phyloP scores from a whole-genome alignment of 2,329 filamentous ascomycete genomes.

The Calonectria pseudoturangicola region DNA sequence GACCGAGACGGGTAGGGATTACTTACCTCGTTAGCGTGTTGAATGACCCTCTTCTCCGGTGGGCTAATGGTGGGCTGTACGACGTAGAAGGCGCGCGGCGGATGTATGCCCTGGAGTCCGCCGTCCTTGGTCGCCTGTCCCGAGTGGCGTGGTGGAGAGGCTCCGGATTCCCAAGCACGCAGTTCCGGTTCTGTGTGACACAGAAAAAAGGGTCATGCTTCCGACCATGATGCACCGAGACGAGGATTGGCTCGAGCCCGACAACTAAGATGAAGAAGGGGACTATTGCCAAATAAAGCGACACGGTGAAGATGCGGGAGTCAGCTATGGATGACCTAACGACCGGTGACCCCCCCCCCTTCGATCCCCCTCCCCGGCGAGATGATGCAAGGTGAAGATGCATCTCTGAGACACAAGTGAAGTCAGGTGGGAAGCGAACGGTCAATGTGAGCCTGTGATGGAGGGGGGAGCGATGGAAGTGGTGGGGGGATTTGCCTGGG shows the following conservation, averaged over 20 bases:
- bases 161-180: slow-evolving; percentile 15
- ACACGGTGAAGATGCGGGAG: slow-evolving; percentile 8
- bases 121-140: slow-evolving; percentile 11
- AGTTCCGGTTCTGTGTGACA: slow-evolving; percentile 14
- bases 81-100: slow-evolving; percentile 22
- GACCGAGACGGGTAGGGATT: slow-evolving; percentile 16
- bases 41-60: slow-evolving; percentile 20
- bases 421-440: slow-evolving; percentile 27
- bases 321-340: slow-evolving; percentile 16
- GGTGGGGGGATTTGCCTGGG: slow-evolving; percentile 21
- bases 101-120: slow-evolving; percentile 11
- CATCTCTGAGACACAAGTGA: slow-evolving; percentile 29
- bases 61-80: slow-evolving; percentile 26
- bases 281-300: not conserved
- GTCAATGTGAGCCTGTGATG: slow-evolving; percentile 23
- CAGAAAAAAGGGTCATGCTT: slow-evolving; percentile 22
- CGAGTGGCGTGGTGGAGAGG: slow-evolving; percentile 18
- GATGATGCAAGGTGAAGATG: slow-evolving; percentile 26
- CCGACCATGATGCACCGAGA: not conserved
- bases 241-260: not conserved
- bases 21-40: slow-evolving; percentile 17
- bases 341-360: slow-evolving; percentile 16
- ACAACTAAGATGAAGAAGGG: not conserved
- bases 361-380: not conserved
- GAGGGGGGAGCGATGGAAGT: slow-evolving; percentile 21